Conservation (phyloP, 139 green algal species). For the Chlamydomonas eustigma region DNA sequence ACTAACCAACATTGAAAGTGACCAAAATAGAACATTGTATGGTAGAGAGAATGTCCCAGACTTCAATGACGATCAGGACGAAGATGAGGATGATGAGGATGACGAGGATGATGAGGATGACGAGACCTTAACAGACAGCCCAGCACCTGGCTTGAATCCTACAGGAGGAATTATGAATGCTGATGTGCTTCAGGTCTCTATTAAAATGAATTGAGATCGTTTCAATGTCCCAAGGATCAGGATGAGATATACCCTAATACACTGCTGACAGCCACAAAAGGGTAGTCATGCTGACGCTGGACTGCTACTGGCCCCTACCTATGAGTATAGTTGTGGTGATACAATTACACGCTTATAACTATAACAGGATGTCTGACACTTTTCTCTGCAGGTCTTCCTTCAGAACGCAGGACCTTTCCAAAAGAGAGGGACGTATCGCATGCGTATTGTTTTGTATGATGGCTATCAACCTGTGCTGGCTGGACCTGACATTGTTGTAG, state of each 20-base stretch:
- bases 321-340: no score
- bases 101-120: background rate
- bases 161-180: slow-evolving; percentile 10
- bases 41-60: background rate
- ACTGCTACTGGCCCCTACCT: no score
- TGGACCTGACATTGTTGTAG: slow-evolving; percentile 32
- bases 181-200: slow-evolving; percentile 25
- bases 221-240: background rate
- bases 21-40: background rate
- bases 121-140: background rate
- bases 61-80: background rate
- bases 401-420: slow-evolving; percentile 35
- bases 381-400: slow-evolving; percentile 32
- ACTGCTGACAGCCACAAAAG: no score
- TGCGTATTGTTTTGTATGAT: slow-evolving; percentile 56
- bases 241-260: no score
- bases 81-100: background rate
- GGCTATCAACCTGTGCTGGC: slow-evolving; percentile 34
- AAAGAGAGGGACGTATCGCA: slow-evolving; percentile 36
- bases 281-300: no score
- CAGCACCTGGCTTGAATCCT: background rate
- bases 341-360: no score
- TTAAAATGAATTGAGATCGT: no score
- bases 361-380: no score
- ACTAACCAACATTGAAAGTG: background rate